phyloP scores from a whole-genome alignment of 192 early-diverging fungal genomes.

The Oehlia diaphana region DNA sequence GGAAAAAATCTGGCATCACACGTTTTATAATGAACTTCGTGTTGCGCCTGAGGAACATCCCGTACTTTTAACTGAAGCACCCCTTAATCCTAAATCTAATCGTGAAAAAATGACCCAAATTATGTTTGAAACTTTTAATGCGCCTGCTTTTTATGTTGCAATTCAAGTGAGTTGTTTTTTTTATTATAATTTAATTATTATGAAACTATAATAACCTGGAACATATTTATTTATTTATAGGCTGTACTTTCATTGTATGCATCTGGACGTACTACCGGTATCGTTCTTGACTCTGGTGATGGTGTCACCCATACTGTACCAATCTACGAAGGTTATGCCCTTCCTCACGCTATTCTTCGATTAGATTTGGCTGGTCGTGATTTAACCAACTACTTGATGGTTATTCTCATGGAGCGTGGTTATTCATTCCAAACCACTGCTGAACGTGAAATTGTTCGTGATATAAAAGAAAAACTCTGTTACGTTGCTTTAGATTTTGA shows the following conservation, averaged over 20 bases:
- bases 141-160: conserved; percentile 95
- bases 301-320: conserved; percentile 98
- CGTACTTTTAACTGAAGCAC: conserved; percentile 95
- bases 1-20: conserved; percentile 98
- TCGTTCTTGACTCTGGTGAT: conserved; percentile 97
- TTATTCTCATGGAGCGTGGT: conserved; percentile 93
- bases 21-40: conserved; percentile 97
- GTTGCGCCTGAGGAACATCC: conserved; percentile 98
- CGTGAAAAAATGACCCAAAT: conserved; percentile 99
- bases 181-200: neutral
- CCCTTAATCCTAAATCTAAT: conserved; percentile 97
- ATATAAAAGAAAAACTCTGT: conserved; percentile 99
- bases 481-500: conserved; percentile 98
- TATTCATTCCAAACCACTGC: conserved; percentile 95
- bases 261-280: conserved; percentile 97
- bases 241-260: conserved; percentile 96
- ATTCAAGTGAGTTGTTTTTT: conserved; percentile 60
- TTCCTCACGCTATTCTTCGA: conserved; percentile 96
- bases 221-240: conserved; percentile 10
- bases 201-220: neutral
- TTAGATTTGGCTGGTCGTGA: conserved; percentile 97
- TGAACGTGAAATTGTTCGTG: conserved; percentile 97
- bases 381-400: conserved; percentile 93
- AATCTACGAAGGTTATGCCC: conserved; percentile 96
- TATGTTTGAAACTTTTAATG: conserved; percentile 99